Base-by-base conservation (phyloP, 176 grass and related monocot genomes). In the Phragmites australis region DNA sequence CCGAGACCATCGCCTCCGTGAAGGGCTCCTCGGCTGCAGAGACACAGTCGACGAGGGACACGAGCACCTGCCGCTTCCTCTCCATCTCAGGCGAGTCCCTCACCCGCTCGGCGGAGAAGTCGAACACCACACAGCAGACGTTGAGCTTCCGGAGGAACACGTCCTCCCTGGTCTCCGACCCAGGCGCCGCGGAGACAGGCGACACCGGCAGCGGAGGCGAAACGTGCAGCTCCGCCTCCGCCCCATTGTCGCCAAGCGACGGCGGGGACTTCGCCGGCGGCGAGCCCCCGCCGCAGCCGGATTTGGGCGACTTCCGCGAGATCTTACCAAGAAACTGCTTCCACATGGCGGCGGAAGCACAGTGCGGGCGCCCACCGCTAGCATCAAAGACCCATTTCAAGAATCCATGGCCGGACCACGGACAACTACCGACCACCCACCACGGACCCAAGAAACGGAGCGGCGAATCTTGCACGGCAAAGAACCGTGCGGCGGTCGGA, bases 241-340 rank as follows among this genome's bases (percentile, higher is more conserved):
- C 43, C 54, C 77, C 76, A 81, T 85, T 56, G 12, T 46, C 45
- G 6, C 70, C 82, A 30, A 30, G 57, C 71, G 37, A 75, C 52
- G 69, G 18, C 54, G 70, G 60, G 8, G 43, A 45, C 62, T 84
- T 89, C 26, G 39, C 70, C 82, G 69, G 76, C 26, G 45, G 82
- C 62, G 70, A 85, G 19, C 87, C 81, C 4, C 87, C 68, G 18
- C 59, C 65, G 34, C 81, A 62, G 17, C 63, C 71, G 45, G 77
- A 93, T 85, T 94, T 97, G 6, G 70, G 68, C 42, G 92, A 83
- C 84, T 94, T 97, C 50, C 89, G 83, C 52, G 88, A 87, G 77
- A 94, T 87, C 87, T 97, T 97, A 52, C 92, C 85, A 1, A 97
- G 86, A 58, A 97, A 90, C 45, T 94, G 89, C 88, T 93, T 97